These are phyloP conservation scores for Cladosporium austrohemisphaericum DNA, from an alignment of 2,329 filamentous ascomycete genomes.

Conservation along the genomic window DNA sequence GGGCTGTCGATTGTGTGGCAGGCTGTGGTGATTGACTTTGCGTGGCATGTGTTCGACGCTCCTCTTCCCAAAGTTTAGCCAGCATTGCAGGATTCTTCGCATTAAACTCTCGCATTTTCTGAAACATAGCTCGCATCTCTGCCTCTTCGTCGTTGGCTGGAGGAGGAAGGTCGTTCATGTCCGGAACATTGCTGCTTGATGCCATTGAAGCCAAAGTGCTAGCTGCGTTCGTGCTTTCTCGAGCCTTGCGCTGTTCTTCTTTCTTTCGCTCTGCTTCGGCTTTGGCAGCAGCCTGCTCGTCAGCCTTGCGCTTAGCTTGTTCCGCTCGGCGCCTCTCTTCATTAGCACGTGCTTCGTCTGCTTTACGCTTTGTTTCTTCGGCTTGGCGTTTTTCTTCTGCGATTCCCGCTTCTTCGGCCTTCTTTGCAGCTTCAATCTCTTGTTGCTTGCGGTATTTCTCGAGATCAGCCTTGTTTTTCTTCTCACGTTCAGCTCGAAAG, in stretches of 20 bases:
- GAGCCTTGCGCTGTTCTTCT: conserved; percentile 25
- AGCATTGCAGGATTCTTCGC: conserved; percentile 53
- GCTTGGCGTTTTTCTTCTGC: conserved; percentile 30
- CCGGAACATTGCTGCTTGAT: conserved; percentile 10
- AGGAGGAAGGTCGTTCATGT: conserved; percentile 10
- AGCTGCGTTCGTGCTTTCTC: conserved; percentile 28
- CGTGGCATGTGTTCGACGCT: conserved; percentile 39
- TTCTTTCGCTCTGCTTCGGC: conserved; percentile 20
- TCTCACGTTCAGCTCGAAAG: conserved; percentile 48
- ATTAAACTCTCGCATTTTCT: conserved; percentile 57
- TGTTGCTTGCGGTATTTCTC: conserved; percentile 30
- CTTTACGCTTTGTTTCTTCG: conserved; percentile 20
- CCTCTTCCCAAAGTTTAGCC: conserved; percentile 54
- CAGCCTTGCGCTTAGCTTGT: conserved; percentile 20
- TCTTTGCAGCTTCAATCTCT: conserved; percentile 32
- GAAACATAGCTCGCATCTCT: conserved; percentile 54
- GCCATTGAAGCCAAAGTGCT: conserved; percentile 27
- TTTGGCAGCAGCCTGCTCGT: conserved; percentile 21
- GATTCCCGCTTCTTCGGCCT: conserved; percentile 30
- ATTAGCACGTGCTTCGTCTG: conserved; percentile 20
- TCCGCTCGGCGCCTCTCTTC: conserved; percentile 17
- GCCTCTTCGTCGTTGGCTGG: conserved; percentile 41
- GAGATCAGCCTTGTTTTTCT: conserved; percentile 35
- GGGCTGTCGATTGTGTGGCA: not conserved
- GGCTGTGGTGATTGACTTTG: conserved; percentile 16